Percentiles rank a stretch among this genome's conserved stretches.
Evolutionary conservation across 139 green algal species (phyloP).

Genomic region (Dunaliella sp.): DNA sequence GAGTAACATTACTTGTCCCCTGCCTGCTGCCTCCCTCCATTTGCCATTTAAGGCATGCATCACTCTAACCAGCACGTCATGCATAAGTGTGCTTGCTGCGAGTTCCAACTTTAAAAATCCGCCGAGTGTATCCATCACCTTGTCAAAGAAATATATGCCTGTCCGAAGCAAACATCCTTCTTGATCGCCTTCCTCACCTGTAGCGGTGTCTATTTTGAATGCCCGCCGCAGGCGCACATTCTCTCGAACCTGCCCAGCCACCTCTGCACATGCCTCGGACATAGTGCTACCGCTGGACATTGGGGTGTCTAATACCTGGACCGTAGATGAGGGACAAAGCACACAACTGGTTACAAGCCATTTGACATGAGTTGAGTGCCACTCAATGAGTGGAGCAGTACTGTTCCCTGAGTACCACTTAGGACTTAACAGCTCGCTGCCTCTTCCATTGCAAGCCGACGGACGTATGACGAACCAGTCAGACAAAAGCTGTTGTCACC

Average conservation of each 20-base stretch:
- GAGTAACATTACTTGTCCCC: no score
- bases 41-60: no score
- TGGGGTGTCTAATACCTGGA: constrained; percentile 23
- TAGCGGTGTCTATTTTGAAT: constrained; percentile 28
- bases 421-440: background rate
- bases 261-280: constrained; percentile 50
- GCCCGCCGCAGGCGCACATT: constrained; percentile 78
- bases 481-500: background rate
- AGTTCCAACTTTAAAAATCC: no score
- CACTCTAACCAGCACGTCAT: no score
- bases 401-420: background rate
- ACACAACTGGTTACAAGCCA: no score
- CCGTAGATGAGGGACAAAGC: no score
- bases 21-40: no score
- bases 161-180: no score
- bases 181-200: constrained; percentile 7
- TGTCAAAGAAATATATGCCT: no score
- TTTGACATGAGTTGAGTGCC: no score
- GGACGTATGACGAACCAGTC: background rate
- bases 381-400: background rate
- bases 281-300: constrained; percentile 28
- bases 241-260: constrained; percentile 72
- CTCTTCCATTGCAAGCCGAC: background rate
- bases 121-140: no score
- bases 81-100: no score